These are phyloP conservation scores for Penicillium alfredii DNA, from an alignment of 495 filamentous ascomycete species.

Conservation along the genomic window DNA sequence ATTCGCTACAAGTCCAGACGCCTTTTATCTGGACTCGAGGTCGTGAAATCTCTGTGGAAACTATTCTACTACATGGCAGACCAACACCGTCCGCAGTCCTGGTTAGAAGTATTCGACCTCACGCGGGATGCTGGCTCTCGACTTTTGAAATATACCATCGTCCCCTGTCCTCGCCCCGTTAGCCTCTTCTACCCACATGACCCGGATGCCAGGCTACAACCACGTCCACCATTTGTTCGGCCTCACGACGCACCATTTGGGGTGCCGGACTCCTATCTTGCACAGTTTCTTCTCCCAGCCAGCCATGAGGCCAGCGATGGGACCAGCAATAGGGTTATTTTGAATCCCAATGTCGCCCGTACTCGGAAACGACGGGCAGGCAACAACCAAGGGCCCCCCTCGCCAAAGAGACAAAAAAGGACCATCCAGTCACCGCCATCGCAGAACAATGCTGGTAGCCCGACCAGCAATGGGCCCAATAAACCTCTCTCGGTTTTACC, in stretches of 20 bases:
- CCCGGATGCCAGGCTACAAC: background rate
- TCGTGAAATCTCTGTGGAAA: conserved; percentile 17
- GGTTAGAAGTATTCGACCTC: conserved; percentile 14
- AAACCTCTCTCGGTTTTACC: too few species aligned
- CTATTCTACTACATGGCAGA: conserved; percentile 24
- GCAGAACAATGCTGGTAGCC: too few species aligned
- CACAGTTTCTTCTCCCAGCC: conserved; percentile 14
- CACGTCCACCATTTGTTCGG: conserved; percentile 6
- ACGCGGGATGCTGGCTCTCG: conserved; percentile 34
- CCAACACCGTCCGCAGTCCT: conserved; percentile 11
- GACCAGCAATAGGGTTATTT: too few species aligned
- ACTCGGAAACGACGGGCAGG: too few species aligned
- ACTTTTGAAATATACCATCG: conserved; percentile 20
- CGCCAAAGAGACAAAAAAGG: too few species aligned
- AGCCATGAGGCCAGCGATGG: too few species aligned
- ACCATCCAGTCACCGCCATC: too few species aligned
- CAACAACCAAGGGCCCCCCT: too few species aligned
- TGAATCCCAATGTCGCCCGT: too few species aligned
- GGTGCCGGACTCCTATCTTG: conserved; percentile 14
- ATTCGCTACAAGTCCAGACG: conserved; percentile 12
- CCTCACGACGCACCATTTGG: conserved; percentile 9
- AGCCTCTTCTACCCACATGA: conserved; percentile 20
- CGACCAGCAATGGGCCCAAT: too few species aligned
- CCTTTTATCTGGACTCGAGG: background rate
- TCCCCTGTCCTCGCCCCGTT: conserved; percentile 15